Evolutionary conservation across 1,139 yeast genomes (phyloP), one percentile per base, ranked within the genome.

Genomic region (Sugiyamaella neomexicana): DNA sequence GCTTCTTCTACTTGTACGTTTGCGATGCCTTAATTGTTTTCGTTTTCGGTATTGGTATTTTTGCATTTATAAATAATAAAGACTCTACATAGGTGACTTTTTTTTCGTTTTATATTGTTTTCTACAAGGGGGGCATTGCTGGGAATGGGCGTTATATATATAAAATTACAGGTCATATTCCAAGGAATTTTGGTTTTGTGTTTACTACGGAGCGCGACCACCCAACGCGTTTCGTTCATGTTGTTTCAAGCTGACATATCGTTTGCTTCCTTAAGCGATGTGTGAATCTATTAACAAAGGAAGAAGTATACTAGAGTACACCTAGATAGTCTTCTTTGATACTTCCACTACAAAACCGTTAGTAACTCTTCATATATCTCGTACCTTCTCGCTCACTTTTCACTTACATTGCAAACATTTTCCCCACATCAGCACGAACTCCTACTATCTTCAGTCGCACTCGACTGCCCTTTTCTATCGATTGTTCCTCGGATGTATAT

Each of bases 311-410:
- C 36, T 67, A 81, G 59, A 82, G 68, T 55, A 96, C 96, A 54
- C 98, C 98, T 72, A 91, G 79, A 70, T 89, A 91, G 75, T 93
- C 99, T 74, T 93, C 99, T 72, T 93, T 93, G 67, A 93, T 93
- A 73, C 95, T 88, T 55, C 49, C 49, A 38, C 49, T 45, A 38
- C 6, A 53, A 55, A 42, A 53, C 53, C 34, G 50, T 53, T 50
- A 52, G 57, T 44, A 47, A 42, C 34, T 29, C n/a, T n/a, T n/a
- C n/a, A n/a, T n/a, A n/a, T 12, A 7, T 29, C 2, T 29, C 34
- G 34, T 4, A 3, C n/a, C 34, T 4, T 29, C 3, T 12, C 34
- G 34, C 10, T 12, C 34, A 29, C 34, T 29, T n/a, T 20, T 20
- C 25, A 64, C 73, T 61, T 63, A 71, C 74, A 93, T 93, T 52